Conservation (phyloP, 2,329 filamentous ascomycete genomes). For the Pyricularia pennisetigena region DNA sequence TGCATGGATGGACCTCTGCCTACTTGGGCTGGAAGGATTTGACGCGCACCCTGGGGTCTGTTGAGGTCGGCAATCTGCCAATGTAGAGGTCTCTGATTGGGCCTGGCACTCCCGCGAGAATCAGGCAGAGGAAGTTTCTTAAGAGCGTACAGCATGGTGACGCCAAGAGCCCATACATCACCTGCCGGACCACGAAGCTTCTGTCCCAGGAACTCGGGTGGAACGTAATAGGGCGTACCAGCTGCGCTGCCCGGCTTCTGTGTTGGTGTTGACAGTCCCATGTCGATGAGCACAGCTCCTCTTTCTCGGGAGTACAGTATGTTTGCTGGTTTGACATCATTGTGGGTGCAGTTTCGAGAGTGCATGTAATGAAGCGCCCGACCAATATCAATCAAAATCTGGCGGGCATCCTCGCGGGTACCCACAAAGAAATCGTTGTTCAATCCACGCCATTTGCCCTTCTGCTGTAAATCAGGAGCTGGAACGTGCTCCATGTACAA, state of each 20-base stretch:
- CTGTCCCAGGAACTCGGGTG: constrained; percentile 48
- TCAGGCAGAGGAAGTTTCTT: constrained; percentile 47
- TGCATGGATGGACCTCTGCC: constrained; percentile 9
- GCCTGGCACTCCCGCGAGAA: constrained; percentile 30
- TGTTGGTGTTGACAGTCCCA: constrained; percentile 42
- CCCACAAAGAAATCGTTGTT: constrained; percentile 40
- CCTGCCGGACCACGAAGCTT: constrained; percentile 43
- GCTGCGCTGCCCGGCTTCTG: constrained; percentile 37
- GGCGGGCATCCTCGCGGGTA: constrained; percentile 34
- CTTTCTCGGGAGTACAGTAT: constrained; percentile 49
- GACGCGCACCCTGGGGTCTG: constrained; percentile 17
- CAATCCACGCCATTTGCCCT: constrained; percentile 37
- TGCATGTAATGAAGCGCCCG: constrained; percentile 48
- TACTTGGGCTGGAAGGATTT: constrained; percentile 11
- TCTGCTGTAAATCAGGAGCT: constrained; percentile 40
- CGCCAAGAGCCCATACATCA: constrained; percentile 50
- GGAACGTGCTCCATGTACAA: constrained; percentile 54
- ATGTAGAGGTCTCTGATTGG: constrained; percentile 40
- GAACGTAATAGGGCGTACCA: constrained; percentile 52
- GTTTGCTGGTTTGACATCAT: constrained; percentile 54
- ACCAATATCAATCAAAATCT: constrained; percentile 44
- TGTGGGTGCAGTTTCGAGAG: constrained; percentile 42
- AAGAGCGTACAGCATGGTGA: constrained; percentile 51
- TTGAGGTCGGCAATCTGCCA: constrained; percentile 51
- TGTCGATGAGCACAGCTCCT: constrained; percentile 51